Evolutionary conservation across 2,329 filamentous ascomycete species (phyloP).

Genomic region (Cytospora piceae): DNA sequence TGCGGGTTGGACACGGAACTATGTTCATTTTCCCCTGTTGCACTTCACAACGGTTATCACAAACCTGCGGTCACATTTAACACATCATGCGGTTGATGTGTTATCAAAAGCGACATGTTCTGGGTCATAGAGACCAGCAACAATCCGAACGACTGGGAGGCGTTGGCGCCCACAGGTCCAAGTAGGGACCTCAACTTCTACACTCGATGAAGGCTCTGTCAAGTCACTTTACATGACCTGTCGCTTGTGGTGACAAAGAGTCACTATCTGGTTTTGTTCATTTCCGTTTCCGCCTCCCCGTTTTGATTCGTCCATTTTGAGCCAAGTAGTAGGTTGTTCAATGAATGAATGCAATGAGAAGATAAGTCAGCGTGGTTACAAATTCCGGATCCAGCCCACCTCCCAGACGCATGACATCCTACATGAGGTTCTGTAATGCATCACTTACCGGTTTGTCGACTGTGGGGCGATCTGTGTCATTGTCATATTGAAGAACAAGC

Average conservation of each 20-base stretch:
- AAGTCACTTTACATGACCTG: background rate
- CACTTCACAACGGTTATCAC: constrained; percentile 13
- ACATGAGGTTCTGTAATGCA: background rate
- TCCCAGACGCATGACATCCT: background rate
- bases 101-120: too few relatives aligned
- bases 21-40: background rate
- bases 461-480: background rate
- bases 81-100: constrained; percentile 2
- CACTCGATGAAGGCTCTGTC: background rate
- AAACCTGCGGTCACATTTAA: constrained; percentile 13
- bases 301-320: background rate
- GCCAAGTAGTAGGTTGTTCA: background rate
- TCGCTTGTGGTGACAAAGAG: background rate
- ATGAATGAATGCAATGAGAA: too few relatives aligned
- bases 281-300: background rate
- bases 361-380: too few relatives aligned
- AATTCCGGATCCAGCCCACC: too few relatives aligned
- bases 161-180: too few relatives aligned
- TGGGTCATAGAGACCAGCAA: too few relatives aligned
- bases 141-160: background rate
- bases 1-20: constrained; percentile 8
- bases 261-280: background rate
- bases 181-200: too few relatives aligned
- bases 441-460: background rate
- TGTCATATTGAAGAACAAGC: background rate